Conservation (phyloP, 1,284 basidiomycete species). For the Malassezia cuniculi region DNA sequence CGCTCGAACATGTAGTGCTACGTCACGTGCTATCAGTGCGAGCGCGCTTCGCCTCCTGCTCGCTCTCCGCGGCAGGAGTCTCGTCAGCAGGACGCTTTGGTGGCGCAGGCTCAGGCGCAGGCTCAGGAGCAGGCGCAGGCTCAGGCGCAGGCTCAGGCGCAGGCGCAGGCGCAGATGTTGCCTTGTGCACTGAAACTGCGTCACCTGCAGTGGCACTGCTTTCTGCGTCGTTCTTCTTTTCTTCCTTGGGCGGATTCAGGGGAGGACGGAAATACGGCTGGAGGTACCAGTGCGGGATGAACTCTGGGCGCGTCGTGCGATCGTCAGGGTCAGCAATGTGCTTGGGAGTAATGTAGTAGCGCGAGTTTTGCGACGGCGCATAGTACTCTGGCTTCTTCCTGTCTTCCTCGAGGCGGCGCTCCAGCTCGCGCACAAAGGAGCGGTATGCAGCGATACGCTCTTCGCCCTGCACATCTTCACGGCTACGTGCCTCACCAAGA, state of each 20-base stretch:
- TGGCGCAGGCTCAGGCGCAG: too few species aligned
- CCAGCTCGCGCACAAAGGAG: conserved; percentile 56
- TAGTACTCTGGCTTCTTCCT: conserved; percentile 11
- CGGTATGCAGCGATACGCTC: conserved; percentile 53
- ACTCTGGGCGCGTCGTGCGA: conserved; percentile 46
- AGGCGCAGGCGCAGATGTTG: too few species aligned
- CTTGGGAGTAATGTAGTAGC: conserved; percentile 13
- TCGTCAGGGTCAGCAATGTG: conserved; percentile 45
- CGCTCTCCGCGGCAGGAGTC: too few species aligned
- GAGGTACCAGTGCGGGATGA: conserved; percentile 67
- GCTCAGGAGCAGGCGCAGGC: too few species aligned
- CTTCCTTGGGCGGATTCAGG: conserved; percentile 15
- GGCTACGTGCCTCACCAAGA: conserved; percentile 50
- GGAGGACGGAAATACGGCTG: conserved; percentile 68
- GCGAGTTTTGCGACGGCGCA: conserved; percentile 13
- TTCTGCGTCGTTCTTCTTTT: neutral
- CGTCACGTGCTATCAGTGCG: too few species aligned
- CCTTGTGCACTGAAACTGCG: too few species aligned
- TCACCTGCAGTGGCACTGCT: too few species aligned
- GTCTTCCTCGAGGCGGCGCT: conserved; percentile 50
- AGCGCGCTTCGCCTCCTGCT: too few species aligned
- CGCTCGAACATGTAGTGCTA: too few species aligned
- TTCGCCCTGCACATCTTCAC: conserved; percentile 51
- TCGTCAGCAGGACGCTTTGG: too few species aligned
- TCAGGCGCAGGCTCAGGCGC: too few species aligned